phyloP scores from a whole-genome alignment of 2,329 filamentous ascomycete species.

The Cordyceps fumosorosea region DNA sequence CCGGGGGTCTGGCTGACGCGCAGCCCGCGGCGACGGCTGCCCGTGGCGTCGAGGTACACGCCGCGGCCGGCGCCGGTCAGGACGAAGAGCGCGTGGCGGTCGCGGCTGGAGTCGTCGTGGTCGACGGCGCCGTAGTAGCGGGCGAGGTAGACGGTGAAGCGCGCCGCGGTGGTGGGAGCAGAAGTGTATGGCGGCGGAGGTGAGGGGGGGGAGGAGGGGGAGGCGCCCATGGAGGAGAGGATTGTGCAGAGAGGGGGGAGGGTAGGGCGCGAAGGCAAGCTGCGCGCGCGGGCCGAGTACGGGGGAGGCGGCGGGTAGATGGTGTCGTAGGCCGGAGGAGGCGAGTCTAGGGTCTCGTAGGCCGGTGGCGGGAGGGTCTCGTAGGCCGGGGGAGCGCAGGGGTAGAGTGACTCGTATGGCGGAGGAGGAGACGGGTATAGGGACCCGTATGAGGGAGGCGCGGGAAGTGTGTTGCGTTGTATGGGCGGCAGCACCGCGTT shows the following conservation, averaged over 20 bases:
- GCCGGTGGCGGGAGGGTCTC: background rate
- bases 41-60: conserved; percentile 4
- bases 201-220: background rate
- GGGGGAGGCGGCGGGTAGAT: background rate
- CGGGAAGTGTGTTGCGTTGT: background rate
- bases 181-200: background rate
- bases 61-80: background rate
- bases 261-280: background rate
- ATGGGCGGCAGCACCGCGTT: background rate
- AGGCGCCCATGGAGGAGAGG: background rate
- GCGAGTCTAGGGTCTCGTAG: background rate
- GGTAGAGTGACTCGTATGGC: background rate
- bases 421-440: background rate
- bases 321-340: background rate
- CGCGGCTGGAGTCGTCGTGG: background rate
- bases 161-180: background rate
- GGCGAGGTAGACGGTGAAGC: background rate
- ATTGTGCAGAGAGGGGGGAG: background rate
- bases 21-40: conserved; percentile 1
- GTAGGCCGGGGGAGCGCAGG: background rate
- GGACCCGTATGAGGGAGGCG: background rate
- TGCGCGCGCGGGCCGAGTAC: background rate
- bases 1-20: background rate
- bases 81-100: conserved; percentile 6
- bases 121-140: background rate